A percentile compares a stretch with the other conserved stretches of the same genome.
phyloP scores from a whole-genome alignment of 306 rosid genomes.

The Malus sieversii region DNA sequence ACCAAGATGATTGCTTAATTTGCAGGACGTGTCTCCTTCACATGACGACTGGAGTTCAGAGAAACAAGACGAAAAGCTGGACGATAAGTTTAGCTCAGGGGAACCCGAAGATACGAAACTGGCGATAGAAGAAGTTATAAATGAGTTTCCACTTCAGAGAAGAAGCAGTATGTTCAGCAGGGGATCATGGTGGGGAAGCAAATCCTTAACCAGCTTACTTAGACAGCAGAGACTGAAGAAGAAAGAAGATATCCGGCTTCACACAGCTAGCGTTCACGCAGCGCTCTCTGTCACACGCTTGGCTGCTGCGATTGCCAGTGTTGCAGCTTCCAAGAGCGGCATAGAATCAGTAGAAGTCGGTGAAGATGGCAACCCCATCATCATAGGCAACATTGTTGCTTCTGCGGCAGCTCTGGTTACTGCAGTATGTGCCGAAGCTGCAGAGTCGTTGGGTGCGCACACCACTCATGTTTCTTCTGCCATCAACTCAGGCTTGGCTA shows the following conservation, averaged over 20 bases:
- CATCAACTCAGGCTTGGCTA: slow-evolving; percentile 20
- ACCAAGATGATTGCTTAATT: not conserved
- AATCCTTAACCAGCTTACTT: not conserved
- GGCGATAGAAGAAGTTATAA: not conserved
- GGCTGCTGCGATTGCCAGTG: slow-evolving; percentile 26
- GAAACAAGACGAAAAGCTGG: not conserved
- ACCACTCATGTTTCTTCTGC: slow-evolving; percentile 14
- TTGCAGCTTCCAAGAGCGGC: slow-evolving; percentile 1
- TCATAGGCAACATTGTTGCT: slow-evolving; percentile 5
- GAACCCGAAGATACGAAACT: not conserved
- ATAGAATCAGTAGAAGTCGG: not conserved
- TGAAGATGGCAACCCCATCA: not conserved
- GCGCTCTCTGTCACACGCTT: slow-evolving; percentile 18
- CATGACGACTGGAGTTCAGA: not conserved
- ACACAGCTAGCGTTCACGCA: slow-evolving; percentile 16
- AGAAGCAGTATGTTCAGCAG: not conserved
- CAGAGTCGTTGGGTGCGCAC: slow-evolving; percentile 17
- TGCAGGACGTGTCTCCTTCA: slow-evolving; percentile 3
- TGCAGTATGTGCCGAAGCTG: slow-evolving; percentile 22
- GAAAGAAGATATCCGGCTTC: slow-evolving; percentile 19
- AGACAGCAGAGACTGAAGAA: not conserved
- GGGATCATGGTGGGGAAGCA: not conserved
- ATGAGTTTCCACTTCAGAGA: not conserved
- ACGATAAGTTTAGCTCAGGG: not conserved
- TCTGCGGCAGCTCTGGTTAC: slow-evolving; percentile 24